A percentile compares a stretch with the other conserved stretches of the same genome.
Conservation (phyloP, 148 eudicot genomes). For the Vaccinium corymbosum region DNA sequence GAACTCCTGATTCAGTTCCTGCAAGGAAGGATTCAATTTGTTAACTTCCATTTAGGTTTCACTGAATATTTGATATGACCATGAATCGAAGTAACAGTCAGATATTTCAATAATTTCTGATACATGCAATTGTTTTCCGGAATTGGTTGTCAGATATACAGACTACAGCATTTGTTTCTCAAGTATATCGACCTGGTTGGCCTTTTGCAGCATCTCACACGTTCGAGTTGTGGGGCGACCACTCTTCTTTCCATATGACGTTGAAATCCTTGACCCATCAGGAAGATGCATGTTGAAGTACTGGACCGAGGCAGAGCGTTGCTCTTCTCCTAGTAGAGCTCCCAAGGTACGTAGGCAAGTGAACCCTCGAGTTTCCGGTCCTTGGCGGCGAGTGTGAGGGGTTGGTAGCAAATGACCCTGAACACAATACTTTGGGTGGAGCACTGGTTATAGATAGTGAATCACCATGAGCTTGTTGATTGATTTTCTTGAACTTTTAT, state of each 20-base stretch:
- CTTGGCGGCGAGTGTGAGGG: constrained; percentile 27
- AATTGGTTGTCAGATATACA: not conserved
- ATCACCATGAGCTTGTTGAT: constrained; percentile 19
- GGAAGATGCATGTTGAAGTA: constrained; percentile 46
- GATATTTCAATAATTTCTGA: not conserved
- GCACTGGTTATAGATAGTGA: constrained; percentile 12
- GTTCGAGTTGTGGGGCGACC: constrained; percentile 59
- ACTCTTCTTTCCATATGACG: constrained; percentile 45
- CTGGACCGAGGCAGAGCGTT: constrained; percentile 30
- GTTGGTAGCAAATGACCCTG: constrained; percentile 49
- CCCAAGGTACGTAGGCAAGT: constrained; percentile 14
- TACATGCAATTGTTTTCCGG: not conserved
- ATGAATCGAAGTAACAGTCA: not conserved
- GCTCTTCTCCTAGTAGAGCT: constrained; percentile 19
- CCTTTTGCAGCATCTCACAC: constrained; percentile 41
- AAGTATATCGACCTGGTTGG: not conserved
- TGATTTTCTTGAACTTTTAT: not conserved
- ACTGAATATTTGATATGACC: not conserved
- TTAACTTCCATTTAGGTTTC: not conserved
- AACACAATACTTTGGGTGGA: constrained; percentile 27
- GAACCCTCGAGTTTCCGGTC: constrained; percentile 19
- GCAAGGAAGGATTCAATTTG: not conserved
- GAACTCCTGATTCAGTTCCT: not conserved
- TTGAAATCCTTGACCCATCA: constrained; percentile 35
- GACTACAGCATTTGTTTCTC: not conserved